phyloP scores from a whole-genome alignment of 2,329 filamentous ascomycete species.

The Colletotrichum salicis region DNA sequence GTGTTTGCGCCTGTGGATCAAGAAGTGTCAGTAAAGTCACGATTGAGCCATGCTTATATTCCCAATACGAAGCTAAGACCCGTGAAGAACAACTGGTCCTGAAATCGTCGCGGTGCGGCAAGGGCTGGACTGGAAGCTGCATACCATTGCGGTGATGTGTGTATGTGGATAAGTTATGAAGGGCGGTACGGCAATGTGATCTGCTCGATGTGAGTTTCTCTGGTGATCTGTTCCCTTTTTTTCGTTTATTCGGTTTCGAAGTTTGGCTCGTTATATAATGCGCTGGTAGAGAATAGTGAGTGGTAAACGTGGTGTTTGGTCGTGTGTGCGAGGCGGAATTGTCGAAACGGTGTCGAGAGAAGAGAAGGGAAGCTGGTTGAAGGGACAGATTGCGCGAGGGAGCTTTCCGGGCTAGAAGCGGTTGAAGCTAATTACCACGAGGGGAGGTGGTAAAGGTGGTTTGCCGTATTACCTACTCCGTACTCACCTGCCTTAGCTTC shows the following conservation, averaged over 20 bases:
- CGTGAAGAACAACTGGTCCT: too few species aligned
- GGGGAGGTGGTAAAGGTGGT: slow-evolving; percentile 1
- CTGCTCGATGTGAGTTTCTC: slow-evolving; percentile 9
- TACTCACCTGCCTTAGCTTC: neutral
- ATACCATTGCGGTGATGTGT: slow-evolving; percentile 37
- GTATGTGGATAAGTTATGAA: neutral
- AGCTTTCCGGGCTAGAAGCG: slow-evolving; percentile 8
- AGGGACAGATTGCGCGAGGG: slow-evolving; percentile 36
- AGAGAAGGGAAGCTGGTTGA: slow-evolving; percentile 34
- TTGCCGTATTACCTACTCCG: neutral
- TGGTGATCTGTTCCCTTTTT: neutral
- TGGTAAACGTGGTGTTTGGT: slow-evolving; percentile 7
- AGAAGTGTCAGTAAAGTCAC: neutral
- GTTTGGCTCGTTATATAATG: slow-evolving; percentile 5
- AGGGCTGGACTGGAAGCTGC: slow-evolving; percentile 3
- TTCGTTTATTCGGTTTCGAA: neutral
- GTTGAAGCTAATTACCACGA: slow-evolving; percentile 22
- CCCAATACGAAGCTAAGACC: neutral
- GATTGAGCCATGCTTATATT: neutral
- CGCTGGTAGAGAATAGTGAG: neutral
- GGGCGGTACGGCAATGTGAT: neutral
- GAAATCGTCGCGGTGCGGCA: neutral
- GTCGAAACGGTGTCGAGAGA: slow-evolving; percentile 33
- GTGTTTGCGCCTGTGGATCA: slow-evolving; percentile 77
- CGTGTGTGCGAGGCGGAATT: neutral